Base-by-base conservation (phyloP, 1,139 yeast genomes). In the Candida pseudoviswanathii region DNA sequence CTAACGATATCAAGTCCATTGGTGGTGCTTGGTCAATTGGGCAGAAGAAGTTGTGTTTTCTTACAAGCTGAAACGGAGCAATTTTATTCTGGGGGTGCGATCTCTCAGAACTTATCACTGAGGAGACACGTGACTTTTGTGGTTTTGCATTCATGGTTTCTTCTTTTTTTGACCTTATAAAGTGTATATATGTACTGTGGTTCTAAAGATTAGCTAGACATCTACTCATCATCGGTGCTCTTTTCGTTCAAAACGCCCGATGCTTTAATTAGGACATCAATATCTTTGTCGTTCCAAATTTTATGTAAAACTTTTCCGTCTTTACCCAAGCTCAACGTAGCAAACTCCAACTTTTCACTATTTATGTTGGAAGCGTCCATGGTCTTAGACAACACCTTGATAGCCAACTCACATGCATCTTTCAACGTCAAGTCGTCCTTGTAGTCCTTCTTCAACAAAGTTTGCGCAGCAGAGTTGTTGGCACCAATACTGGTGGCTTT, bases 401-500 rank as follows among this genome's bases (percentile, higher is more conserved):
- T 78, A 5, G 98, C 98, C 65, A 94, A 76, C 58, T 86, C 90
- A 54, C 90, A 82, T 3, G 97, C 97, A 47, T 87, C 95, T 53
- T 85, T 81, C 59, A 95, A 75, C 21, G 79, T 70, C 62, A 90
- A 69, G 51, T 87, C 95, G 59, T 89, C 95, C 64, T 88, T 90
- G 73, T 89, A 95, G 63, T 95, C 99, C 73, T 92, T 96, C 71
- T 94, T 95, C 64, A 95, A 78, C 57, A 95, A 75, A 1, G 99
- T 92, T 72, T 95, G 99, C 2, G 98, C 97, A 41, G 97, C 92
- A 4, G 96, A 84, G 57, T 90, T 92, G 71, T 94, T 95, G 50
- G 98, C 97, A 39, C 99, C 99, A 55, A 94, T 94, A 61, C 92
- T 82, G 40, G 97, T 92, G 42, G 99, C 99, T 69, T 89, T 91